Conservation (phyloP, 2,329 filamentous ascomycete species). For the Venturia pyrina region DNA sequence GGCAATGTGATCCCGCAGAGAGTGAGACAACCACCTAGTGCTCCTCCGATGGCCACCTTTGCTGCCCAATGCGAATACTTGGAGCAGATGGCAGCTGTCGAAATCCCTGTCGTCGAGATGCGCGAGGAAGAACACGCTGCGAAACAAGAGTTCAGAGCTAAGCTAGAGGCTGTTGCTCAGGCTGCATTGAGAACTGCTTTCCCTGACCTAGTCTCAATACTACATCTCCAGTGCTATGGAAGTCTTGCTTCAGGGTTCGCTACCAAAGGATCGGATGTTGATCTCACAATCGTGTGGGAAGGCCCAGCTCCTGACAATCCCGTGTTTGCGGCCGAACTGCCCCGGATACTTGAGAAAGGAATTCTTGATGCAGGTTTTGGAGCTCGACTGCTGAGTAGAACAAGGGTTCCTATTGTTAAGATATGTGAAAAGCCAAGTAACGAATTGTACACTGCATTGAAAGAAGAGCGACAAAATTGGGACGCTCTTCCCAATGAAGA, state of each 20-base stretch:
- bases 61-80: conserved; percentile 30
- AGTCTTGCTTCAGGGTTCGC: conserved; percentile 80
- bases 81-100: conserved; percentile 31
- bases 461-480: conserved; percentile 61
- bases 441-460: conserved; percentile 49
- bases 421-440: conserved; percentile 62
- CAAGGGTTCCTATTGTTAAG: conserved; percentile 80
- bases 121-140: conserved; percentile 50
- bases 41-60: conserved; percentile 13
- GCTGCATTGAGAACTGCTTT: conserved; percentile 43
- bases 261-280: conserved; percentile 82
- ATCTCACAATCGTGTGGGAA: conserved; percentile 67
- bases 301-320: conserved; percentile 25
- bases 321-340: conserved; percentile 46
- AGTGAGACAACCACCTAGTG: not conserved
- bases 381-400: conserved; percentile 65
- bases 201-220: conserved; percentile 41
- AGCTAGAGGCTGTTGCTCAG: conserved; percentile 56
- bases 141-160: conserved; percentile 60
- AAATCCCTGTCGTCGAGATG: conserved; percentile 54
- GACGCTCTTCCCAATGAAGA: conserved; percentile 45
- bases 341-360: conserved; percentile 63
- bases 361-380: conserved; percentile 64
- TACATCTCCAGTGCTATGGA: conserved; percentile 70
- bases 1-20: not conserved